These are phyloP conservation scores for Raphanus raphanistrum DNA, from an alignment of 345 rosid genomes.

Conservation along the genomic window DNA sequence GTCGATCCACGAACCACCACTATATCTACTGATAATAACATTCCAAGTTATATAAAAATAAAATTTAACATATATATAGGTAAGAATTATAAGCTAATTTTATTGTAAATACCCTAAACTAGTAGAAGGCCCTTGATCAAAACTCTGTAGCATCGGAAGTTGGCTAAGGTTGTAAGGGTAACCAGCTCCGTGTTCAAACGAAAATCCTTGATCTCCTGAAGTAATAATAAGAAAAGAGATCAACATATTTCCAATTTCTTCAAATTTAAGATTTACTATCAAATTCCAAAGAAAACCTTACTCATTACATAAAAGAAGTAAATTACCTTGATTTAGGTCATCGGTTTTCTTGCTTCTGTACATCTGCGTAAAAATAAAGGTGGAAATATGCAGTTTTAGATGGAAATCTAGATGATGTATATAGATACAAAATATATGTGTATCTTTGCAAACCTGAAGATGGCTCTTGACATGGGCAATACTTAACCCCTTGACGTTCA, in stretches of 20 bases:
- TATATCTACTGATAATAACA: constrained; percentile 42
- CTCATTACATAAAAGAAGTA: background rate
- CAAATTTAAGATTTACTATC: background rate
- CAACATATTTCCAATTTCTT: background rate
- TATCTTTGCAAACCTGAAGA: constrained; percentile 58
- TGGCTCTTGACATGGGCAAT: constrained; percentile 91
- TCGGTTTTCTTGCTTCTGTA: constrained; percentile 69
- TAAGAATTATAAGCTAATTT: background rate
- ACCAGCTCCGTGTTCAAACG: constrained; percentile 47
- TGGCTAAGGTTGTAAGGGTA: constrained; percentile 60
- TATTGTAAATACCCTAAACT: constrained; percentile 38
- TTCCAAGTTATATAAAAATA: constrained; percentile 1
- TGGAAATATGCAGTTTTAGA: background rate
- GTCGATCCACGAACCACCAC: constrained; percentile 50
- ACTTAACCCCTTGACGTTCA: constrained; percentile 77
- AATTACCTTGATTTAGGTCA: constrained; percentile 53
- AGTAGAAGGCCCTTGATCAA: constrained; percentile 51
- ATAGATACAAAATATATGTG: background rate
- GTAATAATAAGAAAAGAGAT: background rate
- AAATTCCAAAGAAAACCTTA: constrained; percentile 39
- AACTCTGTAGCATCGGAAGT: constrained; percentile 58
- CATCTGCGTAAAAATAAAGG: constrained; percentile 47
- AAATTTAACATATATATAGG: background rate
- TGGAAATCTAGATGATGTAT: background rate
- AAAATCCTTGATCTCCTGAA: constrained; percentile 52